phyloP scores from a whole-genome alignment of 2,329 filamentous ascomycete species.

The Verticillium nubilum region DNA sequence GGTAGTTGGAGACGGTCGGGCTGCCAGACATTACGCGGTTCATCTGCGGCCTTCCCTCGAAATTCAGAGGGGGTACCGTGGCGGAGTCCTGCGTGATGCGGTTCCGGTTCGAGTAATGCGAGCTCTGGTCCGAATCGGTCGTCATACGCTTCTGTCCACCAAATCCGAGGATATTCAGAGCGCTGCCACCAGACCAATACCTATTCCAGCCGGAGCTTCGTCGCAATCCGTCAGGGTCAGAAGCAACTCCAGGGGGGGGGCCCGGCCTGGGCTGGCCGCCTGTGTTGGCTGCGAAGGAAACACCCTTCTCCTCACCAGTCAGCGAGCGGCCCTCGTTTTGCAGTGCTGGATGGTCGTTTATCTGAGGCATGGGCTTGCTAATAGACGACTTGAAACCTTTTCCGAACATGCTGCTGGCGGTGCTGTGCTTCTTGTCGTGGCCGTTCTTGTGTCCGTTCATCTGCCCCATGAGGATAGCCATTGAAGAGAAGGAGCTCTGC shows the following conservation, averaged over 20 bases:
- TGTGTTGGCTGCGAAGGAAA: constrained; percentile 28
- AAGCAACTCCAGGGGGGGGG: constrained; percentile 23
- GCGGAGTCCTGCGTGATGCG: constrained; percentile 61
- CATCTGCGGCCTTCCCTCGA: constrained; percentile 58
- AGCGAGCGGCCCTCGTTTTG: constrained; percentile 19
- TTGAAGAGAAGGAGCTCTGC: constrained; percentile 54
- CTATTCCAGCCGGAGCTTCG: constrained; percentile 71
- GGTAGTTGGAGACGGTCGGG: constrained; percentile 60
- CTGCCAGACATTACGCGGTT: constrained; percentile 64
- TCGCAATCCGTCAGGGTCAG: constrained; percentile 37
- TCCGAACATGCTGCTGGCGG: constrained; percentile 51
- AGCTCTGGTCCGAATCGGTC: constrained; percentile 49
- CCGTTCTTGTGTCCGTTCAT: constrained; percentile 24
- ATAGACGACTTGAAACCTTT: constrained; percentile 60
- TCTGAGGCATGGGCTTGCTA: constrained; percentile 54
- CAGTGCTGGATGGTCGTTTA: constrained; percentile 22
- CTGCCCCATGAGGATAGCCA: constrained; percentile 60
- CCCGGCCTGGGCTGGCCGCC: constrained; percentile 27
- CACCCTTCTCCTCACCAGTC: constrained; percentile 29
- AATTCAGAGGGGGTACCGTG: constrained; percentile 61
- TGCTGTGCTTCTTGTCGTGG: constrained; percentile 47
- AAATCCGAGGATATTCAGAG: constrained; percentile 59
- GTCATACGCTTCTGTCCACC: constrained; percentile 45
- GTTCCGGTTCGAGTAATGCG: constrained; percentile 45
- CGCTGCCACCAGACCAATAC: constrained; percentile 71